Base-by-base conservation (phyloP, 106 monocot genomes). In the Gastrodia elata region DNA sequence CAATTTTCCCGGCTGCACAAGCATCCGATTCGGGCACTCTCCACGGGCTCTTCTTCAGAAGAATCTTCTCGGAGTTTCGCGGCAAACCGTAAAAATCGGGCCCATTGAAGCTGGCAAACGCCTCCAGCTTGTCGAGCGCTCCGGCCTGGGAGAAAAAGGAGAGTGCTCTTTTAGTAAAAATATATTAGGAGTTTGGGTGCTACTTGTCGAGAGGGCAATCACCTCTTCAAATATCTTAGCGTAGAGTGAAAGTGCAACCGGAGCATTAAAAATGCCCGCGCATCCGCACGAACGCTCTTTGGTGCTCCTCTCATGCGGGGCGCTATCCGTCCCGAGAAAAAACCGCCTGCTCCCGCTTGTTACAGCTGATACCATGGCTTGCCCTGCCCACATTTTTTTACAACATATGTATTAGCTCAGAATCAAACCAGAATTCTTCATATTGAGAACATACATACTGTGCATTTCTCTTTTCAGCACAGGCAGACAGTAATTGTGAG, bases 51-150 rank as follows among this genome's bases (percentile, higher is more conserved):
- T 75, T 90, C 70, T 74, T 84, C 68, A 96, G 43, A 40, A 80
- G 42, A 15, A 92, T 86, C 78, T 80, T 90, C n/a, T 82, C 76
- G 27, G 78, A 75, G 77, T 92, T 92, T 39, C 92, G 76, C 16
- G 90, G 88, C 40, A 96, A 82, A 10, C 92, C 96, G 56, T 96
- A 96, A 74, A 96, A 96, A 81, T 96, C 96, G 38, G 96, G 92
- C 4, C 96, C 96, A 44, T 96, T 96, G 83, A 96, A 96, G 79
- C 96, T 92, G 25, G 88, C 81, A 78, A 96, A 96, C 25, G 89
- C 92, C 80, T 96, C 96, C 57, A 96, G 72, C 72, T 96, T 96
- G 82, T 90, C 96, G 25, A 96, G 96, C 5, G 96, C 87, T 25
- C 79, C 84, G 9, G 87, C 90, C 96, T 96, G 41, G 44, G 34